Conservation (phyloP, 345 rosid genomes). For the Dipteronia sinensis region DNA sequence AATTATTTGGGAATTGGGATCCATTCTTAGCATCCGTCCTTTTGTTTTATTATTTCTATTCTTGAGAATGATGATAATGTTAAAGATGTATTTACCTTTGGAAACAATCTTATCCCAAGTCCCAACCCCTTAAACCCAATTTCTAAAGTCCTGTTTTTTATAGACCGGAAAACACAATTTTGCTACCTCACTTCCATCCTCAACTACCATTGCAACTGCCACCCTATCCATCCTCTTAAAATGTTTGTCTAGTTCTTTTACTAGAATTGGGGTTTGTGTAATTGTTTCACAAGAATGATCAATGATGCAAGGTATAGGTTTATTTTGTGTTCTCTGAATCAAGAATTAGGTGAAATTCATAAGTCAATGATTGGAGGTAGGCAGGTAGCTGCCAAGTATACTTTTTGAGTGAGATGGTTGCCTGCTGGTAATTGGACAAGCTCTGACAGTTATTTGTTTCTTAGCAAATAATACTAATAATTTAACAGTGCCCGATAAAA, state of each 20-base stretch:
- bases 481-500: neutral
- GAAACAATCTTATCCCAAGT: neutral
- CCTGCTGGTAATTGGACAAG: neutral
- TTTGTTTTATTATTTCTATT: neutral
- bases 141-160: neutral
- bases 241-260: neutral
- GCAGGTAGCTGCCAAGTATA: neutral
- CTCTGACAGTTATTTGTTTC: neutral
- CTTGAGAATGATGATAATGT: slow-evolving; percentile 1
- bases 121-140: neutral
- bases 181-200: neutral
- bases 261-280: neutral
- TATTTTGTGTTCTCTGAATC: neutral
- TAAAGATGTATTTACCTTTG: neutral
- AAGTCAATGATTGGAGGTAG: neutral
- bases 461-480: neutral
- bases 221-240: neutral
- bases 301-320: neutral
- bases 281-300: neutral
- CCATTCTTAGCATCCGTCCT: neutral
- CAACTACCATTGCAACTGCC: neutral
- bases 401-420: neutral
- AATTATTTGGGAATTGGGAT: neutral
- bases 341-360: neutral
- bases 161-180: neutral